Evolutionary conservation across 2,329 filamentous ascomycete genomes (phyloP).

Genomic region (Eurotiales sp.): DNA sequence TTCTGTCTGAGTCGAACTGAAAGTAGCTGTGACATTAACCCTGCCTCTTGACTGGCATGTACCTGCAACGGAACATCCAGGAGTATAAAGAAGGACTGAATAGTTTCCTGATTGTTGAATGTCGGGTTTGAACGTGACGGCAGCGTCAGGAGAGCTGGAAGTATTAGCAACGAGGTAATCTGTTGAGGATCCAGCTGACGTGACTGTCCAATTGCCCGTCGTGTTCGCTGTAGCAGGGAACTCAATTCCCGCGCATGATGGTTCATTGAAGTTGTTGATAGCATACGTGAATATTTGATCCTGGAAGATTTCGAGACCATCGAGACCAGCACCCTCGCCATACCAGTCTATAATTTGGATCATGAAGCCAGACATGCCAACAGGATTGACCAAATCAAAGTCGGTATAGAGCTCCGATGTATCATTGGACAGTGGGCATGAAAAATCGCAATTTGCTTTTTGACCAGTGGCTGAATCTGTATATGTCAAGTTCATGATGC

Average conservation of each 20-base stretch:
- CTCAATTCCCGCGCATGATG: constrained; percentile 65
- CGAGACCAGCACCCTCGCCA: constrained; percentile 76
- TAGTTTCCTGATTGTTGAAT: constrained; percentile 90
- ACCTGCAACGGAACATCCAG: constrained; percentile 77
- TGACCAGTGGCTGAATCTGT: constrained; percentile 68
- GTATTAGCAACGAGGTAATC: constrained; percentile 72
- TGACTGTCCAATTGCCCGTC: constrained; percentile 71
- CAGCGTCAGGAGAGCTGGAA: constrained; percentile 55
- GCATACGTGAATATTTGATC: constrained; percentile 80
- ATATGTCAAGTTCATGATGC: constrained; percentile 95
- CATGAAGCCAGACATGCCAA: constrained; percentile 84
- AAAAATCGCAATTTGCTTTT: constrained; percentile 69
- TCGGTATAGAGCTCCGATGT: constrained; percentile 69
- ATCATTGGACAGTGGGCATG: constrained; percentile 78
- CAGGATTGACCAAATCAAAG: constrained; percentile 80
- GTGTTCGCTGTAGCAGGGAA: constrained; percentile 63
- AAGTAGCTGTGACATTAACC: constrained; percentile 73
- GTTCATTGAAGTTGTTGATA: constrained; percentile 83
- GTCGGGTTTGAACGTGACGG: constrained; percentile 68
- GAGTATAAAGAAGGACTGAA: constrained; percentile 84
- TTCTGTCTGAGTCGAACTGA: constrained; percentile 50
- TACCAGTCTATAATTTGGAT: constrained; percentile 87
- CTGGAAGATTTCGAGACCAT: constrained; percentile 82
- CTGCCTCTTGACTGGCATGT: constrained; percentile 73
- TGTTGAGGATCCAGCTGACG: constrained; percentile 56